phyloP scores from a whole-genome alignment of 1,284 basidiomycete species.

The Leccinum fallax region DNA sequence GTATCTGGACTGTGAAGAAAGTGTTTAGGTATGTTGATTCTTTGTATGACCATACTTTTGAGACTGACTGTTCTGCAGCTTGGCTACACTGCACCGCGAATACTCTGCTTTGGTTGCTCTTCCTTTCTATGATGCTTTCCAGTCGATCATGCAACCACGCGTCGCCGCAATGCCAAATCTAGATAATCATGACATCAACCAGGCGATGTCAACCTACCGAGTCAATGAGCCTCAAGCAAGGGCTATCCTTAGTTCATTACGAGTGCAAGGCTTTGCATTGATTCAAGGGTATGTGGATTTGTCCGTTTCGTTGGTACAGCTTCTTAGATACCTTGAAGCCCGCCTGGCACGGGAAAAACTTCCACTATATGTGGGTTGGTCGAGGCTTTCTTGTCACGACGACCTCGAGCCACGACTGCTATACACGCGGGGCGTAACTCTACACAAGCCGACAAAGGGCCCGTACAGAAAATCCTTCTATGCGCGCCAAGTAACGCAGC shows the following conservation, averaged over 20 bases:
- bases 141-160: conserved; percentile 69
- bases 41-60: not conserved
- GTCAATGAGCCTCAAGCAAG: conserved; percentile 95
- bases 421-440: conserved; percentile 50
- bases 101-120: conserved; percentile 86
- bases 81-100: conserved; percentile 92
- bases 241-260: conserved; percentile 82
- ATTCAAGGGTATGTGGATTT: conserved; percentile 84
- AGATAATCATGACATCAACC: conserved; percentile 58
- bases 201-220: conserved; percentile 70
- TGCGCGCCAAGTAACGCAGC: conserved; percentile 99
- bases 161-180: conserved; percentile 53
- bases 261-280: conserved; percentile 80
- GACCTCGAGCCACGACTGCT: conserved; percentile 49
- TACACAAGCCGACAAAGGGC: conserved; percentile 48
- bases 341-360: conserved; percentile 98
- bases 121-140: conserved; percentile 79
- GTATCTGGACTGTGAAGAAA: conserved; percentile 78
- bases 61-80: conserved; percentile 45
- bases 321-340: conserved; percentile 43
- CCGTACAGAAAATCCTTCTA: conserved; percentile 78
- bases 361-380: conserved; percentile 98
- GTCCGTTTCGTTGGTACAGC: conserved; percentile 2
- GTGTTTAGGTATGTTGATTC: conserved; percentile 70
- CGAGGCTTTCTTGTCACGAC: conserved; percentile 75